Percentiles rank a stretch among this genome's conserved stretches.
phyloP scores from a whole-genome alignment of 192 early-diverging fungal species.

The Backusella australiensis region DNA sequence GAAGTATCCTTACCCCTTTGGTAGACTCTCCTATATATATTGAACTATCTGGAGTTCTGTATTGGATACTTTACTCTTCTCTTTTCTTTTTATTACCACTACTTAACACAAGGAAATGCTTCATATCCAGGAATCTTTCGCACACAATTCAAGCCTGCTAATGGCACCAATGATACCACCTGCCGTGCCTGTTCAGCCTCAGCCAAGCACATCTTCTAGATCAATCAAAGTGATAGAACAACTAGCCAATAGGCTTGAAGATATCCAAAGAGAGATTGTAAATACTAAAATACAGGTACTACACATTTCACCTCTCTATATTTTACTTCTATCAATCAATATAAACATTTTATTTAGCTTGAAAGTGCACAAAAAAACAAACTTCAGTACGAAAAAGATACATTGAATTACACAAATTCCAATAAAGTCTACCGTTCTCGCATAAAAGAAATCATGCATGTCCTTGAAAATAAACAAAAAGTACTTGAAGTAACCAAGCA shows the following conservation, averaged over 20 bases:
- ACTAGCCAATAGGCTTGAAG: not conserved
- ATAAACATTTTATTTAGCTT: constrained; percentile 7
- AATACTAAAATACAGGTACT: constrained; percentile 15
- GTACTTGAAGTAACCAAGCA: constrained; percentile 26
- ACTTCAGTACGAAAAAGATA: constrained; percentile 7
- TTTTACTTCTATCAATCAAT: not conserved
- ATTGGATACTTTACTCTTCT: not conserved
- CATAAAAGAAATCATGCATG: constrained; percentile 33
- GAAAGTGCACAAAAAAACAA: constrained; percentile 10
- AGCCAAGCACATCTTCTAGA: constrained; percentile 10
- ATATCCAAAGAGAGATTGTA: not conserved
- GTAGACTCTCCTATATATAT: not conserved
- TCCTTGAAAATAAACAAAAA: constrained; percentile 30
- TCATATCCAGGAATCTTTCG: not conserved
- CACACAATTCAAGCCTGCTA: not conserved
- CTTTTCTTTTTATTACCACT: not conserved
- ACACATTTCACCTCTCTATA: not conserved
- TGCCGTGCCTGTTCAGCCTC: constrained; percentile 7
- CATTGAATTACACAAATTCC: constrained; percentile 14
- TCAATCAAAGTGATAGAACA: constrained; percentile 15
- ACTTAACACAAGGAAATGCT: not conserved
- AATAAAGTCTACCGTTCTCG: constrained; percentile 21
- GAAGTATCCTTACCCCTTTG: not conserved
- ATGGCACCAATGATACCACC: not conserved
- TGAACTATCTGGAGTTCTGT: not conserved